Evolutionary conservation across 1,139 yeast genomes (phyloP).

Genomic region (Nakaseomyces delphensis): DNA sequence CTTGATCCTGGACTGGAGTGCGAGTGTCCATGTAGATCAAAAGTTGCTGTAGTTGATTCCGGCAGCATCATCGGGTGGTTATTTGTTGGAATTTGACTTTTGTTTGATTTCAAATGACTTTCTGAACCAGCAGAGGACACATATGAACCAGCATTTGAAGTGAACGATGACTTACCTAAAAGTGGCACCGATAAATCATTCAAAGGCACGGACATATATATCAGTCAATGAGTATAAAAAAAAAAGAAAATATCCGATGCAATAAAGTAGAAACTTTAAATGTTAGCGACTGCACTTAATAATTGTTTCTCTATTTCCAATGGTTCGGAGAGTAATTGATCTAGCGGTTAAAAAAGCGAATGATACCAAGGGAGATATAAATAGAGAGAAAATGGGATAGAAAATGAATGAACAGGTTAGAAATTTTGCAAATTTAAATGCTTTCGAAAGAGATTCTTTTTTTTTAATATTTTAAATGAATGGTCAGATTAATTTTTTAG

Average conservation of each 20-base stretch:
- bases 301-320: neutral
- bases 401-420: constrained; percentile 4
- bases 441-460: neutral
- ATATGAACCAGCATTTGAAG: constrained; percentile 2
- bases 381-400: neutral
- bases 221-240: no score
- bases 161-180: constrained; percentile 3
- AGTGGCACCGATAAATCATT: constrained; percentile 5
- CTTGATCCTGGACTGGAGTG: constrained; percentile 2
- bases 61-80: neutral
- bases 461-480: neutral
- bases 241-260: no score
- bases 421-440: neutral
- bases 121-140: constrained; percentile 6
- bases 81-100: neutral
- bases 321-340: neutral
- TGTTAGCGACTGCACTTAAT: neutral
- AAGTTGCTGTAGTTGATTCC: constrained; percentile 1
- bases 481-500: constrained; percentile 1
- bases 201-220: constrained; percentile 4
- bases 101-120: neutral
- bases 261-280: no score
- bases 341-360: neutral
- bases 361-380: no score
- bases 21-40: constrained; percentile 2